Percentiles rank a stretch among this genome's conserved stretches.
phyloP scores from a whole-genome alignment of 108 stramenopile species.

The Cyclotella atomus region DNA sequence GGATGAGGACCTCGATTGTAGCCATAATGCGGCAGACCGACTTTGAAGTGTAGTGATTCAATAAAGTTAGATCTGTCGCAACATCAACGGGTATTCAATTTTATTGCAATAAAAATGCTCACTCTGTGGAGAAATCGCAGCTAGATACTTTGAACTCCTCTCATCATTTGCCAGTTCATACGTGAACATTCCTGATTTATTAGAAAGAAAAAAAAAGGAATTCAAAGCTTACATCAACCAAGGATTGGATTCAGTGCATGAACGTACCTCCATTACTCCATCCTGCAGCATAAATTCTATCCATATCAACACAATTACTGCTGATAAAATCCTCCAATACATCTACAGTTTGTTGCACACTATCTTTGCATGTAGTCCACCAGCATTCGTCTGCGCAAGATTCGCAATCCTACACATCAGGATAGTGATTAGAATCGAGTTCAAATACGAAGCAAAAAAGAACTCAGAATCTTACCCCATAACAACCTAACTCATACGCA shows the following conservation, averaged over 20 bases:
- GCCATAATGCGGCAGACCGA: conserved; percentile 4
- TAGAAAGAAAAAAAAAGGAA: too few species aligned
- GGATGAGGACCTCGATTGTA: conserved; percentile 4
- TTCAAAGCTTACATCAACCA: too few species aligned
- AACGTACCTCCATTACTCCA: conserved; percentile 27
- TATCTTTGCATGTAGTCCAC: conserved; percentile 29
- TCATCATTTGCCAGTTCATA: conserved; percentile 17
- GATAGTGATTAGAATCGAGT: background rate
- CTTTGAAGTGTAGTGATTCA: background rate
- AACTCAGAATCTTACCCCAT: conserved; percentile 2
- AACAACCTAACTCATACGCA: conserved; percentile 11
- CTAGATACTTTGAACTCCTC: background rate
- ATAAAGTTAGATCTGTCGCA: background rate
- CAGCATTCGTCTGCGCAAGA: conserved; percentile 8
- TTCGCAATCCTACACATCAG: background rate
- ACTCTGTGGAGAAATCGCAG: conserved; percentile 5
- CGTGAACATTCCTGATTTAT: too few species aligned
- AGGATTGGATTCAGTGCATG: too few species aligned
- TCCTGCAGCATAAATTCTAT: conserved; percentile 14
- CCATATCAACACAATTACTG: conserved; percentile 13
- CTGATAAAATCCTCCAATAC: conserved; percentile 1
- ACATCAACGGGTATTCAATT: background rate
- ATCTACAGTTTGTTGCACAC: conserved; percentile 7
- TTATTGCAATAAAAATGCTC: background rate
- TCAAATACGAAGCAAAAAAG: background rate